A percentile compares a stretch with the other conserved stretches of the same genome.
These are phyloP conservation scores for Niebla homalea DNA, from an alignment of 495 filamentous ascomycete species.

Conservation along the genomic window DNA sequence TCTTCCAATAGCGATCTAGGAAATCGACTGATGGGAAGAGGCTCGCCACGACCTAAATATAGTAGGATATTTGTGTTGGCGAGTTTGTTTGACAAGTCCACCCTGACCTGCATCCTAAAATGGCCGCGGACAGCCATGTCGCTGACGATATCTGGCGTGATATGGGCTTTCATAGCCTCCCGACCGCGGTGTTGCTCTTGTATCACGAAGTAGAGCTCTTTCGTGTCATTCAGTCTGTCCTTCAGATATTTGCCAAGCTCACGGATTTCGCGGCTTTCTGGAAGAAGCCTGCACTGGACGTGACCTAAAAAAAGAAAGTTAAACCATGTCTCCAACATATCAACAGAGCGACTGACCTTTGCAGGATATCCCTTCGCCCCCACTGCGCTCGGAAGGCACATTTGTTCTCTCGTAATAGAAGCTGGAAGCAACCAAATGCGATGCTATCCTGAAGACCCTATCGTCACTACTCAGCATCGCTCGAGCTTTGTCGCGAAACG, in stretches of 20 bases:
- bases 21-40: constrained; percentile 13
- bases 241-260: constrained; percentile 10
- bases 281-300: constrained; percentile 4
- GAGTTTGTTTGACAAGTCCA: constrained; percentile 6
- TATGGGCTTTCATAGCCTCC: not conserved
- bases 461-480: not conserved
- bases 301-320: not conserved
- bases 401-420: constrained; percentile 11
- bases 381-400: not conserved
- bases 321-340: not conserved
- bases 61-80: constrained; percentile 7
- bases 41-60: not conserved
- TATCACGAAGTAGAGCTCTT: constrained; percentile 9
- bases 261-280: constrained; percentile 5
- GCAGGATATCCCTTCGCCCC: not conserved
- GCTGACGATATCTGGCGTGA: constrained; percentile 8
- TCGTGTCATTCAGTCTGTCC: not conserved
- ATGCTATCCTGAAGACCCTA: not conserved
- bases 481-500: not conserved
- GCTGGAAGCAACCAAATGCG: constrained; percentile 8
- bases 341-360: not conserved
- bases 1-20: constrained; percentile 12
- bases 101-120: constrained; percentile 7
- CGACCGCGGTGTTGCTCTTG: constrained; percentile 6
- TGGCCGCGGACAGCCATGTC: constrained; percentile 1